Base-by-base conservation (phyloP, 768 basidiomycete genomes). In the Kwoniella dendrophila region DNA sequence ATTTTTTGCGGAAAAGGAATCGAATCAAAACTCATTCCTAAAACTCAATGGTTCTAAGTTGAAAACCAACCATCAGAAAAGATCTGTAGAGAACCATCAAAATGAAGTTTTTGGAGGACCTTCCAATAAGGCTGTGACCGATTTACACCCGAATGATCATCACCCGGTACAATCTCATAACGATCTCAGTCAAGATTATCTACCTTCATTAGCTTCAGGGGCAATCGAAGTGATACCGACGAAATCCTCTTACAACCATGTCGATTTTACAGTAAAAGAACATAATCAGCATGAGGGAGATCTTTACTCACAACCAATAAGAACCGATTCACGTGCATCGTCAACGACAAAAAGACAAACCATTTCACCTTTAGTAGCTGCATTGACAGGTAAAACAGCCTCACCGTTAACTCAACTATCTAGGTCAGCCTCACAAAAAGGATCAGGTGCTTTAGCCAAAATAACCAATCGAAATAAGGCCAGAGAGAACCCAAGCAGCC, bases 331-430 rank as follows among this genome's bases (percentile, higher is more conserved):
- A 6, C n/a, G 1, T 24, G 43, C 14, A 11, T 56, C 54, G 27
- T 20, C 54, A 24, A 29, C 40, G 6, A 26, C 32, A 16, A 14
- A 24, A 49, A 34, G 47, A 33, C 33, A 48, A 29, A 58, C 56
- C 8, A 27, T 36, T 27, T 48, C 60, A 11, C 34, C 56, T 2
- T 45, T 62, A 6, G 44, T 29, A 26, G 60, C 60, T n/a, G 60
- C 60, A 5, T 30, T 62, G 16, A 38, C 60, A 48, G 60, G 60
- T 6, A 26, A 49, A 10, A 55, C 50, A 14, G 26, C 60, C 14
- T 62, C 60, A 16, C 60, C 60, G 5, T 47, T 62, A 22, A 40
- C 60, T 6, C 44, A 47, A 16, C 34, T 62, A 26, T 48, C 56
- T 7, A 45, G 47, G 41, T 40, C 53, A 30, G 26, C 49, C 22